Conservation (phyloP, 2,329 filamentous ascomycete species). For the Simplicillium aogashimaense region DNA sequence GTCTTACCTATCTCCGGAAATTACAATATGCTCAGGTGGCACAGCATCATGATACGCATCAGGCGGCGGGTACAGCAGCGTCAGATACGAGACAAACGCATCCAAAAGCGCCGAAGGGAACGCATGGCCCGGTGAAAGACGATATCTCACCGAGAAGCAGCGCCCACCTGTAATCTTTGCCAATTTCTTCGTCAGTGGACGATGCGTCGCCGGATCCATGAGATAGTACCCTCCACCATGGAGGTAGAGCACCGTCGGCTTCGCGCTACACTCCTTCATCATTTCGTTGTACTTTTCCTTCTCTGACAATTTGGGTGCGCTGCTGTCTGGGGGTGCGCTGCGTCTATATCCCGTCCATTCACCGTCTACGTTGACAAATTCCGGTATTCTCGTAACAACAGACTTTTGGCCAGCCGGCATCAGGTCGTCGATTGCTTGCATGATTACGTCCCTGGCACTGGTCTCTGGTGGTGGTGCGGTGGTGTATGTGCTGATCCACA, state of each 20-base stretch:
- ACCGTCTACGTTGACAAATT: slow-evolving; percentile 48
- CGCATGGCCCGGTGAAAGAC: slow-evolving; percentile 56
- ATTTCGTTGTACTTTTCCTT: slow-evolving; percentile 1
- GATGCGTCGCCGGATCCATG: slow-evolving; percentile 4
- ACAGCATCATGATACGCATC: slow-evolving; percentile 52
- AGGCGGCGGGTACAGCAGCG: slow-evolving; percentile 53
- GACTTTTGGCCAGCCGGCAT: slow-evolving; percentile 6
- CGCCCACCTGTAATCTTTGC: not conserved
- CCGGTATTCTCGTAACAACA: slow-evolving; percentile 30
- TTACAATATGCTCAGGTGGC: slow-evolving; percentile 47
- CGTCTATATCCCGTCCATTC: slow-evolving; percentile 69
- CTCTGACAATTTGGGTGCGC: slow-evolving; percentile 29
- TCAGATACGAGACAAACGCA: slow-evolving; percentile 55
- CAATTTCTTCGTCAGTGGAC: slow-evolving; percentile 1
- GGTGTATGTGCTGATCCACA: slow-evolving; percentile 60
- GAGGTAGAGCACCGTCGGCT: slow-evolving; percentile 41
- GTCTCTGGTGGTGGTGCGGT: slow-evolving; percentile 49
- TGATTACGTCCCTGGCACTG: slow-evolving; percentile 46
- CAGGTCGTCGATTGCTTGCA: slow-evolving; percentile 37
- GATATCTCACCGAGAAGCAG: slow-evolving; percentile 12
- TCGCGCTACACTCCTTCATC: slow-evolving; percentile 43
- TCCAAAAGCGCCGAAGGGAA: slow-evolving; percentile 63
- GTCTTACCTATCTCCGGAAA: slow-evolving; percentile 61
- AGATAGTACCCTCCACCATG: slow-evolving; percentile 5
- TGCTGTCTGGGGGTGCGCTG: slow-evolving; percentile 43